phyloP scores from a whole-genome alignment of 495 filamentous ascomycete genomes.

The Pseudevernia furfuracea region DNA sequence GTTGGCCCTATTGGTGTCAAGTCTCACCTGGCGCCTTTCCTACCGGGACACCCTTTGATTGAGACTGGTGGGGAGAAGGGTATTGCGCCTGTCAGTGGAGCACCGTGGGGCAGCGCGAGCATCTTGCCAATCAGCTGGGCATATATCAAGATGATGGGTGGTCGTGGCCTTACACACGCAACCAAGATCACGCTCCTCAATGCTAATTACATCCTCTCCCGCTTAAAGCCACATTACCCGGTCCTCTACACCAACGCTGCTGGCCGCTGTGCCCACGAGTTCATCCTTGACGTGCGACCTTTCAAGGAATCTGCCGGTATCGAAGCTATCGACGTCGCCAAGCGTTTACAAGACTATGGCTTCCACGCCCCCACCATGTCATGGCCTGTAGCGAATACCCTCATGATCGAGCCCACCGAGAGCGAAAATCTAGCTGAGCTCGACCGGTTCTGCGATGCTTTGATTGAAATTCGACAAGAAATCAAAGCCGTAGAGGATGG shows the following conservation, averaged over 20 bases:
- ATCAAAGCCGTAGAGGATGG: constrained; percentile 82
- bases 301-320: constrained; percentile 82
- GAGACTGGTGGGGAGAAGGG: constrained; percentile 55
- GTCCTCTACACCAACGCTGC: constrained; percentile 89
- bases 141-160: constrained; percentile 96
- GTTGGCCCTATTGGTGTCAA: constrained; percentile 95
- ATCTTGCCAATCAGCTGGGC: constrained; percentile 97
- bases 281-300: constrained; percentile 84
- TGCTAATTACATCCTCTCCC: constrained; percentile 94
- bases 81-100: constrained; percentile 71
- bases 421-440: constrained; percentile 89
- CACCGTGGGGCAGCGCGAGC: constrained; percentile 84
- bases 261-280: constrained; percentile 92
- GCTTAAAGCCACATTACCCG: constrained; percentile 79
- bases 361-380: constrained; percentile 99
- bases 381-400: constrained; percentile 91
- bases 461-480: constrained; percentile 82
- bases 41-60: constrained; percentile 67
- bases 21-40: constrained; percentile 65
- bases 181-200: constrained; percentile 93
- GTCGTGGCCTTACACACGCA: constrained; percentile 80
- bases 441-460: constrained; percentile 87
- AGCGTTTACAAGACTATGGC: constrained; percentile 95
- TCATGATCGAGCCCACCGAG: constrained; percentile 99
- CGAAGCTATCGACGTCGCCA: constrained; percentile 95